These are phyloP conservation scores for Chlamydomonas sp. DNA, from an alignment of 139 green algal species.

Conservation along the genomic window DNA sequence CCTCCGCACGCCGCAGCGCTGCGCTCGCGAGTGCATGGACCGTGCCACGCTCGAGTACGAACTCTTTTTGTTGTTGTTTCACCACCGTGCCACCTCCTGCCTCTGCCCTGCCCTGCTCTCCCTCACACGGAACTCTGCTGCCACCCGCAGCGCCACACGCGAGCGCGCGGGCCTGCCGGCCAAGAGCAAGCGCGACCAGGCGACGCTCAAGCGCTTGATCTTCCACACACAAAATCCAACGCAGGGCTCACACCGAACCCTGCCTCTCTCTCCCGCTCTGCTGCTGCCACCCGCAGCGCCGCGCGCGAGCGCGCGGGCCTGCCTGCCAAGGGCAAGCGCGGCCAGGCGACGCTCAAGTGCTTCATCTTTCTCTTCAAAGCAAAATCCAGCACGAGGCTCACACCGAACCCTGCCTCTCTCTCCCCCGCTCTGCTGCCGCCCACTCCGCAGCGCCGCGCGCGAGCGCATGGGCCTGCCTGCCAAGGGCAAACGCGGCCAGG, in stretches of 20 bases:
- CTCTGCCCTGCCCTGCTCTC: too few relatives aligned
- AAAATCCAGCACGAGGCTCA: not conserved
- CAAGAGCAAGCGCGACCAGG: too few relatives aligned
- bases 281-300: conserved; percentile 26
- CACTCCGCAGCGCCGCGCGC: conserved; percentile 29
- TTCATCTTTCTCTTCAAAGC: conserved; percentile 16
- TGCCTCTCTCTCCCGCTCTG: not conserved
- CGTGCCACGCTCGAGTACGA: too few relatives aligned
- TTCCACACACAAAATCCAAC: not conserved
- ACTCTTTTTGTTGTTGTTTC: too few relatives aligned
- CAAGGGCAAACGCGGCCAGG: too few relatives aligned
- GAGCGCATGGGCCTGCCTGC: too few relatives aligned
- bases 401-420: not conserved
- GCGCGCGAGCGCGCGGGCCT: conserved; percentile 48
- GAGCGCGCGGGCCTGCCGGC: too few relatives aligned
- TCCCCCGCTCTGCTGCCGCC: conserved; percentile 13
- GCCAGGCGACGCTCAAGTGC: conserved; percentile 47
- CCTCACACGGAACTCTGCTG: conserved; percentile 8
- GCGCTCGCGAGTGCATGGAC: conserved; percentile 37
- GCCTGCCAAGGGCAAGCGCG: conserved; percentile 26
- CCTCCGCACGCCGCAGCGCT: conserved; percentile 21
- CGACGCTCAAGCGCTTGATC: too few relatives aligned
- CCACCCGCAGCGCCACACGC: conserved; percentile 26
- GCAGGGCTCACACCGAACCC: not conserved
- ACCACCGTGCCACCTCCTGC: too few relatives aligned